Evolutionary conservation across 2,329 filamentous ascomycete species (phyloP).

Genomic region (Gliomastix tumulicola): DNA sequence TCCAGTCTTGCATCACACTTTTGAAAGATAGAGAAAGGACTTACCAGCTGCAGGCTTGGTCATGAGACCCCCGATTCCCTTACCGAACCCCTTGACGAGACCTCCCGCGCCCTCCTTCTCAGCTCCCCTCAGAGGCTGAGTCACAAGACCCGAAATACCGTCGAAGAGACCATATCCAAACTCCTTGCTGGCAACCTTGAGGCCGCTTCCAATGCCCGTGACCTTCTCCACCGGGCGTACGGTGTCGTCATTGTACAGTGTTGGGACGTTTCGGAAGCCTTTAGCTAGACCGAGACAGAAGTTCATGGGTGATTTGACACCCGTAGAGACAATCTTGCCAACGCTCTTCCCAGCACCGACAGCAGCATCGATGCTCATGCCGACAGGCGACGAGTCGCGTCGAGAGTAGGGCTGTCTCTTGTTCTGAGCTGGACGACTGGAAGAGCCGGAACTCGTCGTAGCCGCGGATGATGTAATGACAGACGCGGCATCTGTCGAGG

Average conservation of each 20-base stretch:
- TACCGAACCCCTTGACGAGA: constrained; percentile 72
- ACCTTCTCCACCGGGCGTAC: constrained; percentile 75
- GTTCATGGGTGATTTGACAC: constrained; percentile 76
- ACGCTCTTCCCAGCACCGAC: constrained; percentile 61
- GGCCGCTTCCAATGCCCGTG: constrained; percentile 66
- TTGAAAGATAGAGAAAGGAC: constrained; percentile 18
- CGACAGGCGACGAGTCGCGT: constrained; percentile 11
- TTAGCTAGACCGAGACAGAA: constrained; percentile 75
- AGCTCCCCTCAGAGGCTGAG: constrained; percentile 61
- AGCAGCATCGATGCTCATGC: constrained; percentile 45
- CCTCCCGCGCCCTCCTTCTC: constrained; percentile 46
- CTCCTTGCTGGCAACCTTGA: constrained; percentile 72
- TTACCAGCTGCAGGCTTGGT: constrained; percentile 75
- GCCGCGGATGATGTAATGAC: constrained; percentile 1
- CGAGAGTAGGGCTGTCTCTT: background rate
- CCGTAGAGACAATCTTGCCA: constrained; percentile 65
- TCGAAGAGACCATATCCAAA: constrained; percentile 74
- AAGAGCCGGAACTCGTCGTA: background rate
- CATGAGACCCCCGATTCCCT: constrained; percentile 74
- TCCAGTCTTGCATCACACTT: too few species aligned
- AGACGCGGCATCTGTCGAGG: background rate
- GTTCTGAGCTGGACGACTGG: constrained; percentile 3
- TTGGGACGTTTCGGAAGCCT: constrained; percentile 83
- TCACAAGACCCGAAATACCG: constrained; percentile 73
- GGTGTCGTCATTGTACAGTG: constrained; percentile 77